Conservation (phyloP, 2,329 filamentous ascomycete species). For the Fusarium caatingaense region DNA sequence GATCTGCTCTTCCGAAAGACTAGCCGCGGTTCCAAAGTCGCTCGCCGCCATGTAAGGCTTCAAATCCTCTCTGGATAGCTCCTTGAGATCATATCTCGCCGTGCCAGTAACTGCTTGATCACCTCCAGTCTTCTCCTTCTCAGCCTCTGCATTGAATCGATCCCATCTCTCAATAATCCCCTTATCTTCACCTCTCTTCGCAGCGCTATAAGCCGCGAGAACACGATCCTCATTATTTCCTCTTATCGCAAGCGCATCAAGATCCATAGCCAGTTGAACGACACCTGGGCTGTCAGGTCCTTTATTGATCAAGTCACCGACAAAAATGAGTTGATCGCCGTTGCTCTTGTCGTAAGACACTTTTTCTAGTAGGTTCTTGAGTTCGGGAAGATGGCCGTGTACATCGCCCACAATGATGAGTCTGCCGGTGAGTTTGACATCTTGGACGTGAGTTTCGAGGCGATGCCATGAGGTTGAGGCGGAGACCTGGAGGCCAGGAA, state of each 20-base stretch:
- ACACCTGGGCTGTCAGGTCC: slow-evolving; percentile 84
- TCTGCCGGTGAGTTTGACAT: slow-evolving; percentile 8
- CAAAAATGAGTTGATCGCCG: slow-evolving; percentile 76
- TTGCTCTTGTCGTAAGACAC: slow-evolving; percentile 64
- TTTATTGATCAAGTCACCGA: slow-evolving; percentile 83
- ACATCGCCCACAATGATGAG: slow-evolving; percentile 85
- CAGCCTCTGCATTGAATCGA: neutral
- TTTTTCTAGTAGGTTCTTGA: slow-evolving; percentile 72
- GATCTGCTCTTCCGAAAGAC: slow-evolving; percentile 19
- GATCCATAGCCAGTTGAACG: slow-evolving; percentile 75
- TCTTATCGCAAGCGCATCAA: slow-evolving; percentile 79
- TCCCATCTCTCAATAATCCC: neutral
- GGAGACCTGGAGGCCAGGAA: neutral
- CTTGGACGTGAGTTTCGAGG: neutral
- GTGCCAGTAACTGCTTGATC: neutral
- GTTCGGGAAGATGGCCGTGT: slow-evolving; percentile 79
- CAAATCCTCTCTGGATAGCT: slow-evolving; percentile 7
- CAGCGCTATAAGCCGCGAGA: slow-evolving; percentile 59
- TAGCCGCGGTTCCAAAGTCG: slow-evolving; percentile 32
- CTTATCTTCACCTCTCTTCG: slow-evolving; percentile 1
- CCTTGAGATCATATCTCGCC: neutral
- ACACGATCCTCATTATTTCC: slow-evolving; percentile 91
- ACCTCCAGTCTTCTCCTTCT: neutral
- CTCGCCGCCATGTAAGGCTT: slow-evolving; percentile 32
- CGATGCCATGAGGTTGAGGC: neutral